Conservation (phyloP, 495 filamentous ascomycete species). For the Corynascus novoguineensis region DNA sequence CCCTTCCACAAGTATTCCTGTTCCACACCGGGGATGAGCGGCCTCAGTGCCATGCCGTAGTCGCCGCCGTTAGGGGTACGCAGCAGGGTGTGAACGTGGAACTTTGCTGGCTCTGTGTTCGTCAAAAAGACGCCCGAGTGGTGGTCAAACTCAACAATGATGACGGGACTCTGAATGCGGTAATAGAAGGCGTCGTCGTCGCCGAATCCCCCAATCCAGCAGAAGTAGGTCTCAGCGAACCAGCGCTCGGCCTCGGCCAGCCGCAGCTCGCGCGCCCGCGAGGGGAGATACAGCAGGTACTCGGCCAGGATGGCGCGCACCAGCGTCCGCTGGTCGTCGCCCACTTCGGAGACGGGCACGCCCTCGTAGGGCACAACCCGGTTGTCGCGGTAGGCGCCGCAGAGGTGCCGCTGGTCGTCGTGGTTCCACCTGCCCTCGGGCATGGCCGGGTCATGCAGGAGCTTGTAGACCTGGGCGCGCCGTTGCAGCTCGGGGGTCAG, state of each 20-base stretch:
- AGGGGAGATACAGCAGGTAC: slow-evolving; percentile 61
- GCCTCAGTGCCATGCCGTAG: slow-evolving; percentile 53
- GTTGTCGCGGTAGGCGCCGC: slow-evolving; percentile 72
- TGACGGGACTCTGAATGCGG: slow-evolving; percentile 66
- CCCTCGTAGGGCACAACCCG: slow-evolving; percentile 71
- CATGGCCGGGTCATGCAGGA: slow-evolving; percentile 57
- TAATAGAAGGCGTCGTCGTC: slow-evolving; percentile 70
- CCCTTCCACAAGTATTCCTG: slow-evolving; percentile 44
- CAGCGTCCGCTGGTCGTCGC: slow-evolving; percentile 42
- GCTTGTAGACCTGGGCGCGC: slow-evolving; percentile 50
- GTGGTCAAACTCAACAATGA: slow-evolving; percentile 71
- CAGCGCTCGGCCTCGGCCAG: slow-evolving; percentile 46
- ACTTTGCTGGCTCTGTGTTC: slow-evolving; percentile 67
- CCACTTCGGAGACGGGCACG: slow-evolving; percentile 44
- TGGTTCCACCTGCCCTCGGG: slow-evolving; percentile 65
- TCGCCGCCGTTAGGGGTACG: slow-evolving; percentile 68
- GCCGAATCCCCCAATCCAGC: slow-evolving; percentile 65
- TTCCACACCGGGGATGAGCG: slow-evolving; percentile 23
- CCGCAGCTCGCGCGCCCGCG: slow-evolving; percentile 43
- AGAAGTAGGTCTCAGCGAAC: slow-evolving; percentile 65
- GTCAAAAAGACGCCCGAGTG: slow-evolving; percentile 74
- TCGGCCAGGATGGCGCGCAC: slow-evolving; percentile 53
- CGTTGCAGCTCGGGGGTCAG: slow-evolving; percentile 44
- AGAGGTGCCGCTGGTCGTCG: slow-evolving; percentile 66
- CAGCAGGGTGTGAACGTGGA: slow-evolving; percentile 68